phyloP scores from a whole-genome alignment of 305 asterid genomes.

The Fraxinus nigra region DNA sequence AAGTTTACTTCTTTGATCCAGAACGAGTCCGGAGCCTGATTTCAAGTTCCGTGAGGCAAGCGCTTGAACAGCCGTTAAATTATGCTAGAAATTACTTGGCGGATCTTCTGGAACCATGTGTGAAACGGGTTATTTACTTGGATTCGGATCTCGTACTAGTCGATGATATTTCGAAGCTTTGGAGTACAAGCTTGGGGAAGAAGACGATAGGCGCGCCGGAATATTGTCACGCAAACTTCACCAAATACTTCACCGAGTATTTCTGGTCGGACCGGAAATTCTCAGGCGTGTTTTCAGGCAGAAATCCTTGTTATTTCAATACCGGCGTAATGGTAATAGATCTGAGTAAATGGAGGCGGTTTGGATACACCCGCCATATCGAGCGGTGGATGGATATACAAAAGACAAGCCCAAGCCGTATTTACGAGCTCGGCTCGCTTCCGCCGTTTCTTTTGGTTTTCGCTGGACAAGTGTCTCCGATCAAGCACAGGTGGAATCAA shows the following conservation, averaged over 20 bases:
- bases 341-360: constrained; percentile 80
- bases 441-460: constrained; percentile 83
- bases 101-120: constrained; percentile 78
- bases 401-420: constrained; percentile 64
- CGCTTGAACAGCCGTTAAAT: constrained; percentile 85
- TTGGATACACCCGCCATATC: constrained; percentile 73
- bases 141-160: constrained; percentile 92
- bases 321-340: constrained; percentile 98
- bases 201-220: constrained; percentile 94
- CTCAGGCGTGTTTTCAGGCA: constrained; percentile 51
- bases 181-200: constrained; percentile 57
- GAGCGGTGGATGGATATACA: constrained; percentile 98
- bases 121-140: constrained; percentile 71
- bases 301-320: constrained; percentile 78
- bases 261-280: constrained; percentile 65
- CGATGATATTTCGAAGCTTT: constrained; percentile 74
- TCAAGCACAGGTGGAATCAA: constrained; percentile 94
- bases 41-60: constrained; percentile 81
- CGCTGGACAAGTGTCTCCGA: constrained; percentile 92
- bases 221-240: constrained; percentile 90
- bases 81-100: constrained; percentile 87
- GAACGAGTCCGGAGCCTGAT: constrained; percentile 68
- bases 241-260: constrained; percentile 66
- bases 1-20: constrained; percentile 85
- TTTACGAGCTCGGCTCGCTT: constrained; percentile 90